phyloP scores from a whole-genome alignment of 2,329 filamentous ascomycete species.

The Fusarium coffeatum region DNA sequence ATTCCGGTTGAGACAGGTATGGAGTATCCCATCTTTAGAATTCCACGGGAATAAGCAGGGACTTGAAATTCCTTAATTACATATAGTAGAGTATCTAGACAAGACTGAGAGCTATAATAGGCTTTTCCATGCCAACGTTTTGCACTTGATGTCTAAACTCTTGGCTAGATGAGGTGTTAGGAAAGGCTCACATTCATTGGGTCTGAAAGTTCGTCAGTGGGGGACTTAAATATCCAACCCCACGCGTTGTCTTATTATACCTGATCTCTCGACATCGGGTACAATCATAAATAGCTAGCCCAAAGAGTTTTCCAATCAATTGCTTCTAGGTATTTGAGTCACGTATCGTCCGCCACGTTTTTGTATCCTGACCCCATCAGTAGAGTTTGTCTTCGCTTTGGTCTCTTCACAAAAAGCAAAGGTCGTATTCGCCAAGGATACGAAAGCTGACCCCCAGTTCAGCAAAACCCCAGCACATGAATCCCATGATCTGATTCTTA shows the following conservation, averaged over 20 bases:
- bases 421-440: not conserved
- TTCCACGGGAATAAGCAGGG: not conserved
- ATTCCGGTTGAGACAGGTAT: conserved; percentile 6
- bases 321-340: not conserved
- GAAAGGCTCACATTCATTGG: not conserved
- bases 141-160: fast-evolving
- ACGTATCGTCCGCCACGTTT: not conserved
- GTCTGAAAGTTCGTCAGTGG: not conserved
- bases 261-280: not conserved
- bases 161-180: not conserved
- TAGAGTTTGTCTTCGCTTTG: not conserved
- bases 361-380: not conserved
- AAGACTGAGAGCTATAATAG: not conserved
- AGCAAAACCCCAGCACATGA: not conserved
- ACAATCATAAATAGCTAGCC: fast-evolving
- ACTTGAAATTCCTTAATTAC: fast-evolving
- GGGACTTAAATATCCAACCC: not conserved
- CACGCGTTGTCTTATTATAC: not conserved
- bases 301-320: not conserved
- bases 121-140: fast-evolving
- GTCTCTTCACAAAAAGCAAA: not conserved
- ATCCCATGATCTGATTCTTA: not conserved
- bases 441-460: not conserved
- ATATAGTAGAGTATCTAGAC: not conserved
- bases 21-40: conserved; percentile 25